Base-by-base conservation (phyloP, 1,139 yeast genomes). In the Yamadazyma oceani region DNA sequence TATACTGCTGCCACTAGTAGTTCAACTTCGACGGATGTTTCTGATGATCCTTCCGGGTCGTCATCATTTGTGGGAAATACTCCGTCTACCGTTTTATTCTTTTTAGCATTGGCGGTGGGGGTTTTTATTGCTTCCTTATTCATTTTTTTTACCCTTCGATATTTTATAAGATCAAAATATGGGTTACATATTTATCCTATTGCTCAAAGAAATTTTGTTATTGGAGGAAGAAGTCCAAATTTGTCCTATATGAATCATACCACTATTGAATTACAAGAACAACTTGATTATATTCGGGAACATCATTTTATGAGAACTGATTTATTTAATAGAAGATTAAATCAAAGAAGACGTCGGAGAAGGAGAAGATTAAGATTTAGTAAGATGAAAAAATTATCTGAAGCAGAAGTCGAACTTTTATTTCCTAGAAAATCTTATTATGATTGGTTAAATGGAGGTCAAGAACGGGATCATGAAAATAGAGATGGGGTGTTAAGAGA, bases 341-440 rank as follows among this genome's bases (percentile, higher is more conserved):
- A 43, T 23, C 33, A 32, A 34, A 31, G 56, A 26, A 35, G 64
- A 31, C 48, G 66, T 28, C 43, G 65, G 26, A 45, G 69, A 32
- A 49, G 73, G 42, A 52, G 72, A 38, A 53, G 70, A 19, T 64
- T 67, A 13, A 51, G 75, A 28, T 71, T 59, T 42, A 57, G 67
- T 22, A 68, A 69, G 45, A 78, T 77, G 71, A 72, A 73, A 53
- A 74, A 74, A 49, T 64, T 83, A 40, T 69, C 86, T 0, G 69
- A 69, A 29, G 75, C 68, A 10, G 85, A 85, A 50, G 80, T 85
- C 17, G 81, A 85, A 38, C 71, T 69, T 33, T 61, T 82, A 36
- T 85, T 85, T 55, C 95, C 95, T 1, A 61, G 67, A 24, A 74
- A 77, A 49, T 70, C 82, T 2, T 85, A 83, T 55, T 60, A 68